These are phyloP conservation scores for Hylodesmum podocarpum DNA, from an alignment of 306 rosid genomes.

Conservation along the genomic window DNA sequence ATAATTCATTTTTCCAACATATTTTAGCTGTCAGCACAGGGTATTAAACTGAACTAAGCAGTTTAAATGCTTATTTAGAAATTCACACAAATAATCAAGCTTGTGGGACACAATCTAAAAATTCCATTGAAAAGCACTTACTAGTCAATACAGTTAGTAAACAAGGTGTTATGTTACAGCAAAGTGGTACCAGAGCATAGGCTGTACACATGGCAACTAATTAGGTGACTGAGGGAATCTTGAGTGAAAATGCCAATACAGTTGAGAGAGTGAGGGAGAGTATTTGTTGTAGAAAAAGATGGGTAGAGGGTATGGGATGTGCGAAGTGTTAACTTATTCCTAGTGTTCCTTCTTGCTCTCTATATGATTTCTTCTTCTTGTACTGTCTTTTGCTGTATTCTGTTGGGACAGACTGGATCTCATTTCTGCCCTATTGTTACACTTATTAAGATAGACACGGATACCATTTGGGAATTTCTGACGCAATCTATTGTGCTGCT, in stretches of 20 bases:
- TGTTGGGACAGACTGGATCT: not conserved
- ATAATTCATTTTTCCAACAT: too few species aligned
- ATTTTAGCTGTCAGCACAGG: not conserved
- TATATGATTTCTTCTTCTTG: not conserved
- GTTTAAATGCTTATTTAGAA: not conserved
- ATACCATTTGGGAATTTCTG: not conserved
- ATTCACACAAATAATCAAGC: not conserved
- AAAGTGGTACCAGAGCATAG: not conserved
- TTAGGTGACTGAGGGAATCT: not conserved
- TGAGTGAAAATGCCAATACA: not conserved
- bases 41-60: not conserved
- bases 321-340: not conserved
- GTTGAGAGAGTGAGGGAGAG: not conserved
- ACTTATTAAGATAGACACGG: not conserved
- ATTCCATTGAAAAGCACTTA: conserved; percentile 5
- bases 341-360: not conserved
- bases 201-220: not conserved
- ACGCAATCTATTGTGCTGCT: not conserved
- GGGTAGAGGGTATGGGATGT: not conserved
- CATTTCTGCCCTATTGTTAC: not conserved
- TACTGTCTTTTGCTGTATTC: not conserved
- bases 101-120: not conserved
- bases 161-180: not conserved
- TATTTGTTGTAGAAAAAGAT: not conserved
- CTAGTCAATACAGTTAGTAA: not conserved